Percentiles rank a stretch among this genome's conserved stretches.
These are phyloP conservation scores for Lactifluus pinguis DNA, from an alignment of 768 basidiomycete genomes.

Conservation along the genomic window DNA sequence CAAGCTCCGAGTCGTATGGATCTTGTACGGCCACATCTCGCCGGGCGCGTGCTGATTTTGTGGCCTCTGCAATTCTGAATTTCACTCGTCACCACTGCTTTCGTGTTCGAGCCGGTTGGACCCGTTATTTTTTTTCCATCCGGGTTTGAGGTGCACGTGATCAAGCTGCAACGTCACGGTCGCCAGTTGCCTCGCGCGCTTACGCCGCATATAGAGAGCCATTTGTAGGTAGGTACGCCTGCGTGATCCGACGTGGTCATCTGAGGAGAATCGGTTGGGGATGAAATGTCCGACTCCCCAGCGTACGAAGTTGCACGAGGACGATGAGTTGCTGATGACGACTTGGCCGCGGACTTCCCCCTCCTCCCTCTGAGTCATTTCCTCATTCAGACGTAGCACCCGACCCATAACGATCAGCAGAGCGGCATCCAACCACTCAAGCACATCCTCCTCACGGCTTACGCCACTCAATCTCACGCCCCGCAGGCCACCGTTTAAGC, in stretches of 20 bases:
- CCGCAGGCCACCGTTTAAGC: slow-evolving; percentile 1
- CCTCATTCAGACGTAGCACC: slow-evolving; percentile 22
- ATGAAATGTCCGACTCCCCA: no score
- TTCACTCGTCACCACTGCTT: slow-evolving; percentile 1
- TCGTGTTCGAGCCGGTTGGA: slow-evolving; percentile 12
- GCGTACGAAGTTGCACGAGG: no score
- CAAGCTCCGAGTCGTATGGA: slow-evolving; percentile 39
- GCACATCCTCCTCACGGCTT: slow-evolving; percentile 30
- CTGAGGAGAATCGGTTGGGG: not conserved
- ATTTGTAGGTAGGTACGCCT: slow-evolving; percentile 50
- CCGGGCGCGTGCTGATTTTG: slow-evolving; percentile 26
- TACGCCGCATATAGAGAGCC: slow-evolving; percentile 67
- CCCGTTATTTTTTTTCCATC: no score
- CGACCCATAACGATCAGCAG: slow-evolving; percentile 25
- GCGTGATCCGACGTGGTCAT: slow-evolving; percentile 36
- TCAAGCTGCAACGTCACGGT: slow-evolving; percentile 25
- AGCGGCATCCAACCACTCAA: slow-evolving; percentile 28
- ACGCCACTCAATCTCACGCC: not conserved
- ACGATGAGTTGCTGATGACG: no score
- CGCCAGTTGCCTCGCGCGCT: slow-evolving; percentile 41
- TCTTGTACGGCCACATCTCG: slow-evolving; percentile 37
- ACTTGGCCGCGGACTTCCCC: not conserved
- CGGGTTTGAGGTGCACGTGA: slow-evolving; percentile 30
- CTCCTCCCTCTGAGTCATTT: no score
- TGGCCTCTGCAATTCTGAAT: not conserved